These are phyloP conservation scores for Talaromyces sp. DNA, from an alignment of 2,329 filamentous ascomycete species.

Conservation along the genomic window DNA sequence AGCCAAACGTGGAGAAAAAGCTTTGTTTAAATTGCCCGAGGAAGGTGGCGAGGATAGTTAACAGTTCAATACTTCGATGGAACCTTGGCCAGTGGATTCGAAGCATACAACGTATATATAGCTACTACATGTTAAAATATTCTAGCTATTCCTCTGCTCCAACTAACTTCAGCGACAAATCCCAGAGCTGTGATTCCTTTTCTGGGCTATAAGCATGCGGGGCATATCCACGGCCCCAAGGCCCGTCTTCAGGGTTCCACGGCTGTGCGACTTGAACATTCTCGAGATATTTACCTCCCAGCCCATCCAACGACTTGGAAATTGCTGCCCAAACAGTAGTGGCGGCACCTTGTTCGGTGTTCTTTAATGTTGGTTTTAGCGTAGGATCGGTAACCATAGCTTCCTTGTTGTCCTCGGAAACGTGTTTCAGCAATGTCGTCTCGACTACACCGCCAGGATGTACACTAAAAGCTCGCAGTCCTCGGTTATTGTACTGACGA, in stretches of 20 bases:
- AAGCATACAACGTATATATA: background rate
- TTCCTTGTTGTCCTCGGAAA: background rate
- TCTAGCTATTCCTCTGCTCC: background rate
- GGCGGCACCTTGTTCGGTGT: slow-evolving; percentile 17
- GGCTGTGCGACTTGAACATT: slow-evolving; percentile 21
- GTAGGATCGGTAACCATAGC: background rate
- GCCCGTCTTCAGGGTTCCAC: slow-evolving; percentile 12
- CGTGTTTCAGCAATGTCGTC: slow-evolving; percentile 2
- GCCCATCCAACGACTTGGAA: slow-evolving; percentile 24
- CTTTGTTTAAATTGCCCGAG: slow-evolving; percentile 9
- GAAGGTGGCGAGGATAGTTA: background rate
- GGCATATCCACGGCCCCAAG: slow-evolving; percentile 12
- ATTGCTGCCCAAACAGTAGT: slow-evolving; percentile 36
- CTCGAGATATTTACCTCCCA: slow-evolving; percentile 31
- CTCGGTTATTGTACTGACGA: background rate
- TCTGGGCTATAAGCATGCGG: slow-evolving; percentile 15
- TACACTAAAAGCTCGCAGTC: slow-evolving; percentile 4
- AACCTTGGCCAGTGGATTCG: background rate
- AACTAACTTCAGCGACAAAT: slow-evolving; percentile 8
- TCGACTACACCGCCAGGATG: slow-evolving; percentile 4
- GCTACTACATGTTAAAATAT: background rate
- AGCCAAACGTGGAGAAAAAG: slow-evolving; percentile 20
- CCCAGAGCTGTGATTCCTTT: slow-evolving; percentile 4
- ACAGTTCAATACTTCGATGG: background rate
- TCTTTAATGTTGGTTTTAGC: slow-evolving; percentile 1